Base-by-base conservation (phyloP, 176 grass and related monocot species). In the Melocanna baccifera region DNA sequence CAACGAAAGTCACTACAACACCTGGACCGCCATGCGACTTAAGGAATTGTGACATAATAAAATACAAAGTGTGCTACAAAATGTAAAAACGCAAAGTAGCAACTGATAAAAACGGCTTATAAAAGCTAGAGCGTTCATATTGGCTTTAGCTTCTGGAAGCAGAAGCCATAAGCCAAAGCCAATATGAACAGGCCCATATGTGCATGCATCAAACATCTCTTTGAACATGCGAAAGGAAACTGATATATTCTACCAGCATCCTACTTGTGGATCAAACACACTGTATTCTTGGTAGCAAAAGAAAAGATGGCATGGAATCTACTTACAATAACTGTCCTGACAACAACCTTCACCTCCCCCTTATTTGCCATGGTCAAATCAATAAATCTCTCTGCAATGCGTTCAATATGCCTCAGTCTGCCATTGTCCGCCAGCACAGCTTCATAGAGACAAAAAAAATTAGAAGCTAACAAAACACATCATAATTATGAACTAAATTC, bases 311-410 rank as follows among this genome's bases (percentile, higher is more conserved):
- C 2, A 37, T 59, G 12, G 80, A 86, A 76, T 83, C 6, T 69
- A 91, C 96, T 89, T 96, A 96, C 96, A 84, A 96, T 72, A 76
- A 96, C 93, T 77, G 93, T 87, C 85, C 93, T 96, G 69, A 99
- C 93, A 63, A 90, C 63, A 5, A 96, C 91, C 82, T 96, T 99
- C 83, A 99, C 90, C 79, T 99, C 91, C 40, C 93, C 91, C 81
- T 67, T 99, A 55, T 99, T 88, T 81, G 91, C 89, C 96, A 94
- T 99, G 73, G 87, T 94, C 96, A 99, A 92, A 52, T 99, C 96
- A 92, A 92, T 61, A 89, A 91, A 96, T 69, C 93, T 91, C 89
- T 90, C 94, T 1, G 88, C 68, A 84, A 99, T 94, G 74, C 88
- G 87, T 13, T 96, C 93, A 61, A 99, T 70, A 83, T 84, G 37